Base-by-base conservation (phyloP, 805 yeast species). In the Saturnispora silvae region DNA sequence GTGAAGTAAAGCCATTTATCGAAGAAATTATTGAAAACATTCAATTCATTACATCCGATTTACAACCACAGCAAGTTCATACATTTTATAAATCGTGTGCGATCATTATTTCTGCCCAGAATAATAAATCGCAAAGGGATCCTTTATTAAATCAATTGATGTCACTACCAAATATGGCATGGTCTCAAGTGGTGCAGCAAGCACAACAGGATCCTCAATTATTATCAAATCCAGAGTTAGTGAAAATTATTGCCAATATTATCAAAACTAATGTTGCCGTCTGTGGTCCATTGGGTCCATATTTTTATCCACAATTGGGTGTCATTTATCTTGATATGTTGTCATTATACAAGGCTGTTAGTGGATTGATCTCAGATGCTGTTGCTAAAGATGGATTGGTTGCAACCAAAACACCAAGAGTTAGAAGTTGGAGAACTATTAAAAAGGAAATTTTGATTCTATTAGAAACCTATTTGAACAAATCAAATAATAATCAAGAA, bases 81-180 rank as follows among this genome's bases (percentile, higher is more conserved):
- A 86, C 96, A 2, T 92, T 92, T 56, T 92, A 92, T 59, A 95
- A 83, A 63, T 97, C 98, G 1, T 89, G 97, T 66, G 96, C 96
- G 49, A 76, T 81, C 42, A 89, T 92, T 39, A 74, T 92, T 26
- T 75, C 87, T 37, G 95, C 96, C 10, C 96, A 89, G 59, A 74
- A 79, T 27, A 70, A 77, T 31, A 66, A 68, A 44, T 74, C 71
- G 10, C 68, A 72, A 27, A 77, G 92, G 58, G 85, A 82, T 42
- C 72, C 77, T 42, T 65, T 87, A 38, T 67, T 86, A 37, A 57
- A 67, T 35, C 87, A 84, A 38, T 67, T 92, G 50, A 92, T 92
- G 98, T 70, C 72, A 34, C 63, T 87, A 44, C 98, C 98, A 30
- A 92, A 92, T 59, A 70, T 77, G 62, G 98, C 97, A 1, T 92